A percentile compares a stretch with the other conserved stretches of the same genome.
phyloP scores from a whole-genome alignment of 1,284 basidiomycete species.

The Puccinia polysora region DNA sequence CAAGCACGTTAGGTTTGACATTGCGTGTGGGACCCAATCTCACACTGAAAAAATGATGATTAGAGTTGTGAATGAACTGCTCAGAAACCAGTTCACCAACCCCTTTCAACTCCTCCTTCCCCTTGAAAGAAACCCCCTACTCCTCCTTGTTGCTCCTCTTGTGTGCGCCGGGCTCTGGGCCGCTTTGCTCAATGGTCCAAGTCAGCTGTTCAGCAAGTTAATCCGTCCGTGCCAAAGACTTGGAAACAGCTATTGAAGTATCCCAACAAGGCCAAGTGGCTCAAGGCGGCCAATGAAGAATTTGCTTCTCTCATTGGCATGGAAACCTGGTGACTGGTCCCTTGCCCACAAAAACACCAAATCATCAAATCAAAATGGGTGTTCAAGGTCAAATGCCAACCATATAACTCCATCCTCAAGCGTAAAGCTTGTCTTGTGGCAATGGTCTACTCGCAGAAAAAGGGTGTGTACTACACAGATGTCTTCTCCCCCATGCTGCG shows the following conservation, averaged over 20 bases:
- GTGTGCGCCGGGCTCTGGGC: no score
- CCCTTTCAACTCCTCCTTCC: no score
- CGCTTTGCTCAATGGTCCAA: no score
- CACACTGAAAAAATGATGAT: no score
- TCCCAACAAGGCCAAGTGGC: neutral
- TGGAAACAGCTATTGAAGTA: slow-evolving; percentile 1
- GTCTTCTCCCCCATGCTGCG: slow-evolving; percentile 27
- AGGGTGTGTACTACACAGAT: slow-evolving; percentile 43
- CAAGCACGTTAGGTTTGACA: no score
- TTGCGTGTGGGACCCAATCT: no score
- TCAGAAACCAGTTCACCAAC: no score
- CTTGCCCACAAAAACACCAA: neutral
- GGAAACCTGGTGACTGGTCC: neutral
- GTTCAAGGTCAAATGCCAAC: neutral
- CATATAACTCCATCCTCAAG: neutral
- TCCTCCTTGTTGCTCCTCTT: no score
- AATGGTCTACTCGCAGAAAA: slow-evolving; percentile 41
- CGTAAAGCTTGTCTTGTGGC: neutral
- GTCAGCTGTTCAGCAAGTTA: no score
- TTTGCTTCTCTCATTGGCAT: neutral
- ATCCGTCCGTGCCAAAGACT: neutral
- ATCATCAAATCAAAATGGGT: neutral
- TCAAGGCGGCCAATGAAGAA: neutral
- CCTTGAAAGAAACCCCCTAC: no score
- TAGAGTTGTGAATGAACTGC: no score